A percentile compares a stretch with the other conserved stretches of the same genome.
Conservation (phyloP, 768 basidiomycete genomes). For the Lyophyllum decastes region DNA sequence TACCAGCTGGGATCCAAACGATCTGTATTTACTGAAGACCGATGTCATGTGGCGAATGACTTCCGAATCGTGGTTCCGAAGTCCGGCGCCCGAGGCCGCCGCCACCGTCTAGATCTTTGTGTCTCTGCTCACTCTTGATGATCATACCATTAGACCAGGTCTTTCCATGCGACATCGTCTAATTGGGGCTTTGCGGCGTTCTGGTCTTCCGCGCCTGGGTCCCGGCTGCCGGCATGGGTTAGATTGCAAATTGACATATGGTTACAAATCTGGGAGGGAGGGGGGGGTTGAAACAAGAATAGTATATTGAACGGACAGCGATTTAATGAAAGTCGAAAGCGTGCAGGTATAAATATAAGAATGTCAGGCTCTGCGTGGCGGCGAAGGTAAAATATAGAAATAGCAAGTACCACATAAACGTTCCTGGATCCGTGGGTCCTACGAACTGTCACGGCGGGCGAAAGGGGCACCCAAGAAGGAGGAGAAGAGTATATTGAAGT, state of each 20-base stretch:
- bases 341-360: too few relatives aligned
- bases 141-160: neutral
- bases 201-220: too few relatives aligned
- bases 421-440: too few relatives aligned
- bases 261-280: too few relatives aligned
- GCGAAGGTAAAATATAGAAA: too few relatives aligned
- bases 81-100: neutral
- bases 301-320: neutral
- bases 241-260: neutral
- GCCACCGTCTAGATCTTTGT: neutral
- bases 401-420: too few relatives aligned
- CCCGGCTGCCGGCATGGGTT: neutral
- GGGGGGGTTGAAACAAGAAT: neutral
- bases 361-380: too few relatives aligned
- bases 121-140: neutral
- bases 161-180: neutral
- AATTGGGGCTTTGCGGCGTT: neutral
- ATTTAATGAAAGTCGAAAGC: neutral
- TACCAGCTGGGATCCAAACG: too few relatives aligned
- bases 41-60: neutral
- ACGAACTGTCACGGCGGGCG: too few relatives aligned
- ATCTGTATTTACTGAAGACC: too few relatives aligned
- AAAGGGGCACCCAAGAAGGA: too few relatives aligned
- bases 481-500: too few relatives aligned
- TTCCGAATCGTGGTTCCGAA: neutral